Percentiles rank a stretch among this genome's conserved stretches.
These are phyloP conservation scores for Huntiella omanensis DNA, from an alignment of 2,329 filamentous ascomycete genomes.

Conservation along the genomic window DNA sequence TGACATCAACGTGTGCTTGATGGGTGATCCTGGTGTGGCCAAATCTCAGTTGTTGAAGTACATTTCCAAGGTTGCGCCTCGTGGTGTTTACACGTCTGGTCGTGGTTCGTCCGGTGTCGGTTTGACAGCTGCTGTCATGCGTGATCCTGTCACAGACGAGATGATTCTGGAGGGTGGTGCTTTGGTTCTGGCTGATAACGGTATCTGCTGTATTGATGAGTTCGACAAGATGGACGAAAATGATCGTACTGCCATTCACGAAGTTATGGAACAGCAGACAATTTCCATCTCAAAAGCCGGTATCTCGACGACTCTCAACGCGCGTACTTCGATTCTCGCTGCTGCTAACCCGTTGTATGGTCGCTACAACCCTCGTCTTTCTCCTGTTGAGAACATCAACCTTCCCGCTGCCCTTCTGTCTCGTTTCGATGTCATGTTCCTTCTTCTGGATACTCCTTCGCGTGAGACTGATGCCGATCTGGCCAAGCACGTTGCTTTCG, in stretches of 20 bases:
- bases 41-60: slow-evolving; percentile 98
- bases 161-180: slow-evolving; percentile 71
- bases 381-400: slow-evolving; percentile 97
- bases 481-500: no score
- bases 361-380: slow-evolving; percentile 92
- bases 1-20: slow-evolving; percentile 95
- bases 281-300: slow-evolving; percentile 66
- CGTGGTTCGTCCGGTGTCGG: slow-evolving; percentile 67
- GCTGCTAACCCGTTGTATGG: slow-evolving; percentile 95
- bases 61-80: slow-evolving; percentile 91
- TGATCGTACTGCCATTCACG: slow-evolving; percentile 66
- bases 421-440: slow-evolving; percentile 91
- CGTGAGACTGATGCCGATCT: slow-evolving; percentile 84
- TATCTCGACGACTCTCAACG: slow-evolving; percentile 66
- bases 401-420: slow-evolving; percentile 91
- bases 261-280: slow-evolving; percentile 79
- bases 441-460: slow-evolving; percentile 85
- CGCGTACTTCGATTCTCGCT: slow-evolving; percentile 84
- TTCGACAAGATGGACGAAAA: slow-evolving; percentile 84
- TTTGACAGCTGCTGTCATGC: slow-evolving; percentile 68
- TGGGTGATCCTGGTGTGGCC: slow-evolving; percentile 98
- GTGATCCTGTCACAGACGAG: slow-evolving; percentile 65
- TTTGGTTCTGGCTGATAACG: slow-evolving; percentile 62
- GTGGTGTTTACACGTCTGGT: slow-evolving; percentile 70
- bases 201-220: slow-evolving; percentile 73